These are phyloP conservation scores for Solanum hybrid DNA, from an alignment of 305 asterid species.

Conservation along the genomic window DNA sequence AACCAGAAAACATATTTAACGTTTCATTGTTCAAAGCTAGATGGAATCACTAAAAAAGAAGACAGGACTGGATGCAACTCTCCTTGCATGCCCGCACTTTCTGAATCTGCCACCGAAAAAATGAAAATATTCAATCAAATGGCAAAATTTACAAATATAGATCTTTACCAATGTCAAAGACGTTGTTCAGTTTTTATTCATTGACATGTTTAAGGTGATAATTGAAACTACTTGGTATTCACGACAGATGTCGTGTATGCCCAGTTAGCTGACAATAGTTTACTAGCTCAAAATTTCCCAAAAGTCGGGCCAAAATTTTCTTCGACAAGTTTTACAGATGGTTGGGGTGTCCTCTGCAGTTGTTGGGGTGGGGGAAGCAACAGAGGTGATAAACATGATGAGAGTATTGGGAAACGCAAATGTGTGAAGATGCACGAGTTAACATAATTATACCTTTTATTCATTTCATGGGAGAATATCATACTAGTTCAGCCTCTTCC, in stretches of 20 bases:
- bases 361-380: background rate
- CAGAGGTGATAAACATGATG: background rate
- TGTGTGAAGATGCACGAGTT: background rate
- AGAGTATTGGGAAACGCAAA: background rate
- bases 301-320: background rate
- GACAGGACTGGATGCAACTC: background rate
- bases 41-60: background rate
- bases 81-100: background rate
- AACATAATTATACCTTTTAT: slow-evolving; percentile 4
- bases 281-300: background rate
- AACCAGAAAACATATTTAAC: background rate
- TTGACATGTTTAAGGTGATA: background rate
- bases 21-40: background rate
- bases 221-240: background rate
- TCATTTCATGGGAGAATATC: background rate
- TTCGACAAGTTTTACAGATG: background rate
- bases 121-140: background rate
- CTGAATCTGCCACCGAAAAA: background rate
- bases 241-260: background rate
- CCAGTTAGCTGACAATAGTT: background rate
- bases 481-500: slow-evolving; percentile 43
- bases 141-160: background rate
- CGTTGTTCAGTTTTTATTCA: background rate
- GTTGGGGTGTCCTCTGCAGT: background rate
- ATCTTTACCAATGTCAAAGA: background rate